phyloP scores from a whole-genome alignment of 2,329 filamentous ascomycete species.

The Chrysosporium queenslandicum region DNA sequence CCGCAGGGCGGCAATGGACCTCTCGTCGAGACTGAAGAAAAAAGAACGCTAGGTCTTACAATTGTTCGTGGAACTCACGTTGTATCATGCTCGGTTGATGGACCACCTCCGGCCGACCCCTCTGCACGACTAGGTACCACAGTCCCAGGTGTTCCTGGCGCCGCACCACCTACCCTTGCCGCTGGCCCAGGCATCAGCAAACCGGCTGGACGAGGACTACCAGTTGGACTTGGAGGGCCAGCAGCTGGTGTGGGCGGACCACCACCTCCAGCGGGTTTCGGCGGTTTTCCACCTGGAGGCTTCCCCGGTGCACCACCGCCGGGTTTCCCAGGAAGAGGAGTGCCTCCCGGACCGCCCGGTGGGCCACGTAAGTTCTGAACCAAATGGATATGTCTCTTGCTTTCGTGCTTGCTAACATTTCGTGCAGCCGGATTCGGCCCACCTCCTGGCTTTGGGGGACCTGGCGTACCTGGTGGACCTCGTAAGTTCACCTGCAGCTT shows the following conservation, averaged over 20 bases:
- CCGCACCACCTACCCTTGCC: conserved; percentile 56
- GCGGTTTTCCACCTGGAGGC: conserved; percentile 41
- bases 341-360: conserved; percentile 34
- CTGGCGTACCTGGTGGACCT: conserved; percentile 31
- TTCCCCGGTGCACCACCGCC: conserved; percentile 46
- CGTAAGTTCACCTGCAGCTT: conserved; percentile 32
- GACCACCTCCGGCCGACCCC: conserved; percentile 87
- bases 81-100: conserved; percentile 89
- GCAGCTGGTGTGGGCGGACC: conserved; percentile 77
- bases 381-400: conserved; percentile 21
- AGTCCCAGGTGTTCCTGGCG: conserved; percentile 52
- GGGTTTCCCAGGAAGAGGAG: conserved; percentile 42
- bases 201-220: conserved; percentile 75
- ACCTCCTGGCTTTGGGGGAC: conserved; percentile 40
- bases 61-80: conserved; percentile 93
- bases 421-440: conserved; percentile 38
- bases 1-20: conserved; percentile 49
- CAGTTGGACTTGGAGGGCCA: conserved; percentile 77
- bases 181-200: conserved; percentile 83
- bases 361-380: conserved; percentile 47
- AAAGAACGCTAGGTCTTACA: conserved; percentile 88
- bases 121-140: conserved; percentile 76
- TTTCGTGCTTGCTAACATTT: conserved; percentile 17
- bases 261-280: conserved; percentile 51
- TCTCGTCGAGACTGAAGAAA: conserved; percentile 83